Base-by-base conservation (phyloP, 2,329 filamentous ascomycete species). In the Scorias spongiosa region DNA sequence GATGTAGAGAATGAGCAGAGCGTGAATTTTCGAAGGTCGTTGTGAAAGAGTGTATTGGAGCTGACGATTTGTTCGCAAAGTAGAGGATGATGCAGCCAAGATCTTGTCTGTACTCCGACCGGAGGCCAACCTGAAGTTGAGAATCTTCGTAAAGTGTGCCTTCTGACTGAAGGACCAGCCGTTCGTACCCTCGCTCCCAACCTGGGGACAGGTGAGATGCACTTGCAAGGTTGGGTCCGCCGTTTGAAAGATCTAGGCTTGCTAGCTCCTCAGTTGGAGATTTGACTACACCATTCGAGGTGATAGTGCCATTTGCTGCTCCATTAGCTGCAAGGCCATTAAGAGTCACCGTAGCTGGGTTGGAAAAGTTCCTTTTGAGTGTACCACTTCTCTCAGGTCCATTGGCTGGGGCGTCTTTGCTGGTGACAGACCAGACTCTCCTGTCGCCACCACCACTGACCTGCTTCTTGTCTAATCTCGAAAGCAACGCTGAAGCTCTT, bases 401-500 rank as follows among this genome's bases (percentile, higher is more conserved):
- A 12, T 38, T 40, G 30, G 54, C 47, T 32, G 52, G 12, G n/a
- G 49, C 89, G 59, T 93, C 87, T 66, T 94, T 95, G 47, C 87
- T 89, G 49, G 89, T 89, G n/a, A 96, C 84, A 20, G 95, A 81
- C 91, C 91, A 98, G 1, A 91, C 96, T 48, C 89, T 78, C 66
- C 93, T 93, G 63, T 98, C 91, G 59, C 85, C 93, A 11, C 86
- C 91, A 10, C 52, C 49, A 48, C 83, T 84, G 40, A 83, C 84
- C 56, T 93, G 87, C 67, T 93, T 96, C 64, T 94, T 87, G 64
- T 98, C 89, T 41, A 98, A 72, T 46, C 91, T 76, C 34, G 89
- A 95, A 10, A 98, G 71, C 26, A 98, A 70, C 1, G 91, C 89
- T 5, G 91, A 96, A 46, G 93, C 81, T 47, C 93, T 74, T 62